Evolutionary conservation across 441 rosid species (phyloP), one percentile per base, ranked within the genome.

Genomic region (Pelargonium citronellum): DNA sequence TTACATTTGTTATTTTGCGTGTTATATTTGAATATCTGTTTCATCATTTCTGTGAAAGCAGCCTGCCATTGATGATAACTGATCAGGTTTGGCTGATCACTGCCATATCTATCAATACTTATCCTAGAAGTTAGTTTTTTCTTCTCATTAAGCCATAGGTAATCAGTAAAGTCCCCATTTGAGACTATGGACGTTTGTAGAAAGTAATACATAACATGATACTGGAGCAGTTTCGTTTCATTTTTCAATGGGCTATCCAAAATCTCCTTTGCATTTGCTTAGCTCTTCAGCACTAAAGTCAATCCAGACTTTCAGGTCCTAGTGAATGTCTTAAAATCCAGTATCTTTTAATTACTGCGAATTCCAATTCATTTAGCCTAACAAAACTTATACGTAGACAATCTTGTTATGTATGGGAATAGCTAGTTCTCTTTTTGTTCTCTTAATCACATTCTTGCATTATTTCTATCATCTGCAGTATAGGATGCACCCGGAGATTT

Each of bases 401-500:
- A 20, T 39, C 64, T 10, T 37, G 12, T 61, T 61, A 61, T 34
- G 37, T 61, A 61, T 22, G 27, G 11, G 24, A 61, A 24, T 37
- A 10, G 34, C 27, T 41, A 7, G 49, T 22, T 66, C n/a, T n/a
- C 16, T 20, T 67, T 62, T 69, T 43, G 0, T 51, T 19, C 6
- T 9, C 65, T 20, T 16, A 58, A 77, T 67, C 3, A 41, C 79
- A 62, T 55, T 57, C 68, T 81, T 6, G 74, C 71, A 67, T 57
- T 53, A 63, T 75, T 70, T 74, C 70, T 71, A 41, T 67, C 77
- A 58, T 74, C 73, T 78, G 70, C 99, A 95, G 99, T 95, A 95
- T 80, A 82, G 99, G 88, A 95, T 95, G 99, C 97, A 95, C 75
- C 98, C 99, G 13, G 99, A 89, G 68, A 95, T 95, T 75, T 89